phyloP scores from a whole-genome alignment of 2,329 filamentous ascomycete genomes.

The Gliomastix tumulicola region DNA sequence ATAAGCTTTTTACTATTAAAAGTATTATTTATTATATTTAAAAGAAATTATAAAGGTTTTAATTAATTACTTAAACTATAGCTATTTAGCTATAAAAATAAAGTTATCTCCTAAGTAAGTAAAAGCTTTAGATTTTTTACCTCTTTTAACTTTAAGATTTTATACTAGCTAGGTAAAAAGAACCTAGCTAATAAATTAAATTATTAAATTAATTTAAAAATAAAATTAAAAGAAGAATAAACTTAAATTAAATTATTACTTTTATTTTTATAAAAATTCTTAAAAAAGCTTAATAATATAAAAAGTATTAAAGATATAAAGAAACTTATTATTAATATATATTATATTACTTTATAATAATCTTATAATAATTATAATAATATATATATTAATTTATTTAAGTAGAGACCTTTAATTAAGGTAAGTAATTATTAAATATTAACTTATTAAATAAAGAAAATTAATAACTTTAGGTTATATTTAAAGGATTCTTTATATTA shows the following conservation, averaged over 20 bases:
- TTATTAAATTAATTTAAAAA: not conserved
- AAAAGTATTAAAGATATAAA: not conserved
- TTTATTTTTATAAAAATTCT: not conserved
- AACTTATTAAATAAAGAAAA: too few species aligned
- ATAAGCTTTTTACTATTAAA: not conserved
- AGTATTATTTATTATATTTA: not conserved
- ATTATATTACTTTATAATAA: not conserved
- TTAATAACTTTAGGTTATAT: too few species aligned
- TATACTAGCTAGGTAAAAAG: not conserved
- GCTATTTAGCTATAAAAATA: too few species aligned
- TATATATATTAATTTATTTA: not conserved
- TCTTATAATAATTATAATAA: slow-evolving; percentile 1
- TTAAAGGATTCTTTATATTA: too few species aligned
- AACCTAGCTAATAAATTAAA: not conserved
- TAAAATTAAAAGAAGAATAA: not conserved
- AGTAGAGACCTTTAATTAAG: too few species aligned
- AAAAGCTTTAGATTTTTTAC: too few species aligned
- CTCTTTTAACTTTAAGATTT: not conserved
- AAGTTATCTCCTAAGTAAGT: not conserved
- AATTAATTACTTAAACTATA: too few species aligned
- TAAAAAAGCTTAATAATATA: not conserved
- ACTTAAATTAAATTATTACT: not conserved
- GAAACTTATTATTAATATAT: not conserved
- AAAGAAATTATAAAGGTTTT: not conserved
- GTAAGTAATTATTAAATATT: too few species aligned